Base-by-base conservation (phyloP, 78 protist genomes). In the Thecamonas trahens region DNA sequence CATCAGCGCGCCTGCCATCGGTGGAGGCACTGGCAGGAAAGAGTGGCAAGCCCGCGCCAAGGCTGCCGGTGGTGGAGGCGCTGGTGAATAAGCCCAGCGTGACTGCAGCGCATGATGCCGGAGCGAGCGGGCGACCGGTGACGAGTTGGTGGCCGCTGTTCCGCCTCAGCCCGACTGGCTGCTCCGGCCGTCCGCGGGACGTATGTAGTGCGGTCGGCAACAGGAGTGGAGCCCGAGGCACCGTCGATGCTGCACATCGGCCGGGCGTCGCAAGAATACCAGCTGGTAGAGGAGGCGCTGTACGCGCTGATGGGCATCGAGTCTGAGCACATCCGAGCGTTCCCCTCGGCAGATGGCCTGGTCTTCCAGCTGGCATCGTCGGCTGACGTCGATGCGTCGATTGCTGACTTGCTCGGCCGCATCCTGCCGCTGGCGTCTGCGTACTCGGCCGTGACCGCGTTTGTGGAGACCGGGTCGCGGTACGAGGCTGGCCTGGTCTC, bases 251-350 rank as follows among this genome's bases (percentile, higher is more conserved):
- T n/a, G n/a, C n/a, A n/a, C n/a, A n/a, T n/a, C n/a, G n/a, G n/a
- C n/a, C n/a, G 66, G 38, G 59, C 24, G 17, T 20, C 47, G 58
- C 60, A 62, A 45, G 88, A 83, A 53, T 20, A 52, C 32, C 55
- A 55, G 32, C 42, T 83, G 20, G 31, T 83, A 37, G 88, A 72
- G 14, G 88, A 83, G 57, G 42, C 77, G 22, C 49, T 83, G 38
- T 77, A 50, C 38, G 67, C 64, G 9, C 40, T 83, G 76, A 47
- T 69, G 40, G 88, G 84, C 35, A 54, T 77, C 20, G 81, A 83
- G 40, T n/a, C 44, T 13, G 6, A 14, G 3, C 28, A 4, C 37
- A 3, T 26, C 8, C 13, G 44, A 67, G 14, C 2, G 39, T 42
- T 47, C 28, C 67, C 40, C 32, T 6, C 53, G 9, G 14, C 76